These are phyloP conservation scores for Rusavskia elegans DNA, from an alignment of 495 filamentous ascomycete species.

Conservation along the genomic window DNA sequence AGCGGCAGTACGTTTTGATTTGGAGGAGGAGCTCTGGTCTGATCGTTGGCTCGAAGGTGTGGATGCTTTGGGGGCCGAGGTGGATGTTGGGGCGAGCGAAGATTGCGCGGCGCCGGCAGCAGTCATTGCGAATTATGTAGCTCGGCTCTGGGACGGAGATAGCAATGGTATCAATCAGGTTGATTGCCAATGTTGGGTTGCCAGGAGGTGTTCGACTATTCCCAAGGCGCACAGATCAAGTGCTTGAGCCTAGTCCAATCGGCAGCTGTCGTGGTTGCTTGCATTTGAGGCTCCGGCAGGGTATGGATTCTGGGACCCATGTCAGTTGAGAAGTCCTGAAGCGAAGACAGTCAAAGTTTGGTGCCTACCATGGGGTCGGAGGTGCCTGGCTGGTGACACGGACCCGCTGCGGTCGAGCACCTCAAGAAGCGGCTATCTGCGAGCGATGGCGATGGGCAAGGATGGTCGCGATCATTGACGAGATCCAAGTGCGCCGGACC, in stretches of 20 bases:
- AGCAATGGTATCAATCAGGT: not conserved
- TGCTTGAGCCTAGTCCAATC: not conserved
- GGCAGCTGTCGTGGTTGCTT: not conserved
- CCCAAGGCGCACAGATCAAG: not conserved
- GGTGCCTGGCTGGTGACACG: not conserved
- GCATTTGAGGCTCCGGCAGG: not conserved
- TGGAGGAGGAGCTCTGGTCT: constrained; percentile 7
- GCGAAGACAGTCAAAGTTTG: not conserved
- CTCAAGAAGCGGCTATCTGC: not conserved
- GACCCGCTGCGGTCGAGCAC: not conserved
- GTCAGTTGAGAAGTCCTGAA: not conserved
- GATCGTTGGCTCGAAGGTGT: constrained; percentile 7
- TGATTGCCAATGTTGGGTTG: too few relatives aligned
- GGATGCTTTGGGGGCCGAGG: not conserved
- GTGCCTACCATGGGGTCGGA: not conserved
- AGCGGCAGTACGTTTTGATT: constrained; percentile 3
- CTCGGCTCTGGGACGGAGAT: not conserved
- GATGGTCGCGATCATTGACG: not conserved
- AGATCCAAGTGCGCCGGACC: not conserved
- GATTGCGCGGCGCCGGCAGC: constrained; percentile 2
- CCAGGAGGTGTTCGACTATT: not conserved
- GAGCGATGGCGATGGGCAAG: not conserved
- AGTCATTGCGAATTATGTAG: constrained; percentile 1
- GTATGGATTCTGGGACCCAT: not conserved
- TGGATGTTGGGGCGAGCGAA: not conserved